Base-by-base conservation (phyloP, 73 alveolate species). In the Blepharisma japonicum region DNA sequence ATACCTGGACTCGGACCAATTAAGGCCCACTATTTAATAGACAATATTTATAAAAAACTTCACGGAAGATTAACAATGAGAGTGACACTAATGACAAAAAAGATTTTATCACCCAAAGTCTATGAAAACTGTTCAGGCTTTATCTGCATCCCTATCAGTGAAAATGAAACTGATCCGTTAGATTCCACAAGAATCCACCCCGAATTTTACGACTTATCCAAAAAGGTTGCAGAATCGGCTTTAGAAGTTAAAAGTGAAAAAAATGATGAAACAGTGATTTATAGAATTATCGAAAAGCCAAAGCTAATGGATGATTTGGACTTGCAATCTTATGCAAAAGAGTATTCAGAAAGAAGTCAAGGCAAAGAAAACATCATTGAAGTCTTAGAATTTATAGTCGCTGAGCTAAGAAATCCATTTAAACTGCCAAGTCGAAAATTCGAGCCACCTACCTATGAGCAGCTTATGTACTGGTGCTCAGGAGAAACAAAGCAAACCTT, bases 101-200 rank as follows among this genome's bases (percentile, higher is more conserved):
- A 49, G 56, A 20, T 54, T 81, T 23, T 83, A 5, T 55, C 55
- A 21, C 61, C 42, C 11, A 48, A 84, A 23, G 83, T 77, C 55
- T 88, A 72, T 76, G 55, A 54, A 42, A 48, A 71, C 23, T 23
- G 83, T 21, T 50, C 68, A n/a, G 90, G 81, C 39, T 87, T 87
- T 70, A n/a, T 86, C 55, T 83, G 68, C 70, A 81, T 68, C 46
- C 25, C 76, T n/a, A 39, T 7, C 68, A 79, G 27, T 39, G 80
- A 70, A n/a, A n/a, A 70, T 14, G 23, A 11, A 45, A 47, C 25
- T 39, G 88, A 91, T 61, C 79, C 87, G 45, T 76, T 93, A 9
- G 98, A 93, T 74, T 80, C 80, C 78, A 93, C 98, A 7, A 84
- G 98, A 56, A 91, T 93, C 27, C 98, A 91, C 68, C 74, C 86